These are phyloP conservation scores for Cornus florida DNA, from an alignment of 148 eudicot species.

Conservation along the genomic window DNA sequence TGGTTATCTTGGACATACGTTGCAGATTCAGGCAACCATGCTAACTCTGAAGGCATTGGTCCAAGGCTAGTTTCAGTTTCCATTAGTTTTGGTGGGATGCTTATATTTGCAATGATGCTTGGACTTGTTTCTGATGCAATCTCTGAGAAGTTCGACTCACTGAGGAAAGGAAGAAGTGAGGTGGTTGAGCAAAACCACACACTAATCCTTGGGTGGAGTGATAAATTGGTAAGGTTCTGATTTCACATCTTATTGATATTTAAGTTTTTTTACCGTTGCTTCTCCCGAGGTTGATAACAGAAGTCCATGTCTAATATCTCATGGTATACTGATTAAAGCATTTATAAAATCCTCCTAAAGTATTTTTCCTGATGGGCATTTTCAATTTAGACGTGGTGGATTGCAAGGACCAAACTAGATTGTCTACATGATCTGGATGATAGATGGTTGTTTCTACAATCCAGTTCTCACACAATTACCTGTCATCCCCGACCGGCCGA, in stretches of 20 bases:
- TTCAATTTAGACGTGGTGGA: too few species aligned
- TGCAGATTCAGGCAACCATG: conserved; percentile 51
- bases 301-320: background rate
- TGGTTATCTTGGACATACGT: conserved; percentile 66
- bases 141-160: conserved; percentile 58
- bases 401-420: too few species aligned
- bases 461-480: too few species aligned
- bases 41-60: conserved; percentile 53
- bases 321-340: too few species aligned
- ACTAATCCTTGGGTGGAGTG: conserved; percentile 62
- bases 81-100: conserved; percentile 63
- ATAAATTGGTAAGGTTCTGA: conserved; percentile 45
- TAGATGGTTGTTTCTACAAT: too few species aligned
- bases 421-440: too few species aligned
- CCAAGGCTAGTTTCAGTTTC: conserved; percentile 52
- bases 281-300: background rate
- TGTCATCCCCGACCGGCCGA: too few species aligned
- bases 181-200: conserved; percentile 62
- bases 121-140: conserved; percentile 67
- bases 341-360: too few species aligned
- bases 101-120: conserved; percentile 67
- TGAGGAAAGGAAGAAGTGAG: conserved; percentile 66
- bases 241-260: background rate
- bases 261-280: conserved; percentile 1
- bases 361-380: too few species aligned